These are phyloP conservation scores for Phytophthora capsici DNA, from an alignment of 352 stramenopile species.

Conservation along the genomic window DNA sequence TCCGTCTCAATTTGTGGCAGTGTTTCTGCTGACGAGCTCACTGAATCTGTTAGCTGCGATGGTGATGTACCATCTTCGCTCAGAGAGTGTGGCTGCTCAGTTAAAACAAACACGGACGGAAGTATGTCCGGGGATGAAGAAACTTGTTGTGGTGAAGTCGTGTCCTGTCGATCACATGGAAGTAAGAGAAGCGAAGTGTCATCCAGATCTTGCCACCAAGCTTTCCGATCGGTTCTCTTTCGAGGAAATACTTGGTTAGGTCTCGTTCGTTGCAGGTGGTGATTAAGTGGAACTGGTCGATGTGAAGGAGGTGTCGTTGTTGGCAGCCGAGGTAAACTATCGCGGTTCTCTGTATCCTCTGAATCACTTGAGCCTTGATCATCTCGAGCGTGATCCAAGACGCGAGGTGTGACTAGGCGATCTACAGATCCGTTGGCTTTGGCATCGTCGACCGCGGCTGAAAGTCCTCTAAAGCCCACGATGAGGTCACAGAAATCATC, in stretches of 20 bases:
- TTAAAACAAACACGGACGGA: constrained; percentile 31
- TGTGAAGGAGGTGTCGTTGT: constrained; percentile 35
- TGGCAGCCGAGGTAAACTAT: constrained; percentile 20
- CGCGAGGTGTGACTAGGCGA: constrained; percentile 20
- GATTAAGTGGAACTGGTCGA: constrained; percentile 28
- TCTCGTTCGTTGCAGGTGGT: constrained; percentile 35
- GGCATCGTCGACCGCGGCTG: constrained; percentile 9
- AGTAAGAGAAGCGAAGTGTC: constrained; percentile 26
- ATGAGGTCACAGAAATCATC: constrained; percentile 75
- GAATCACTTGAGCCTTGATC: constrained; percentile 7
- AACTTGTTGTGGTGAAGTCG: not conserved
- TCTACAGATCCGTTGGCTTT: constrained; percentile 18
- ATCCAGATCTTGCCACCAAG: constrained; percentile 45
- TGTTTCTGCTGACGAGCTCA: not conserved
- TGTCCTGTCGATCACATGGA: constrained; percentile 11
- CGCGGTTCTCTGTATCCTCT: constrained; percentile 13
- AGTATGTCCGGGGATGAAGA: constrained; percentile 15
- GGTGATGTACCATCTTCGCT: constrained; percentile 3
- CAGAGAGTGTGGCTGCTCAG: constrained; percentile 18
- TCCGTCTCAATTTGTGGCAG: constrained; percentile 21
- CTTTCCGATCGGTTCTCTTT: constrained; percentile 42
- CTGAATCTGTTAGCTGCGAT: not conserved
- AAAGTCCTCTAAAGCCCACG: constrained; percentile 51
- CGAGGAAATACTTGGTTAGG: constrained; percentile 34
- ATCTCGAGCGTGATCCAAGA: not conserved